Evolutionary conservation across 768 basidiomycete species (phyloP), one percentile per base, ranked within the genome.

Genomic region (Calocybe indica): DNA sequence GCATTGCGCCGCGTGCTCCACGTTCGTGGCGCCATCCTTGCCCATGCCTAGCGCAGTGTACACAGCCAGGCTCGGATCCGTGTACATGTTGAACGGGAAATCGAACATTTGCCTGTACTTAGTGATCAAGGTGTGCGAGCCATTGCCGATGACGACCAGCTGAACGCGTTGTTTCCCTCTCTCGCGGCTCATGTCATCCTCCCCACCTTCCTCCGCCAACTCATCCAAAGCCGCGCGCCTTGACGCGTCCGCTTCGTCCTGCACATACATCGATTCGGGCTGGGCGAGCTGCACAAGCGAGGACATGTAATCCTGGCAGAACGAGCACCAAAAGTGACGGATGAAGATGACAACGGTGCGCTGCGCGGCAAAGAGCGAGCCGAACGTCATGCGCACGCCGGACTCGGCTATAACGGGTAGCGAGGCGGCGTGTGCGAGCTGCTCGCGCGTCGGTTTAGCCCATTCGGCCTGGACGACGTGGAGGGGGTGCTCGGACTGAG

Each of bases 251-350:
- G 40, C 46, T 37, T 50, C 52, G 12, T 71, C 51, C 14, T 51
- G 42, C 5, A 56, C 51, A 30, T 48, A 51, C 63, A 62, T 70
- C 69, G 48, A 68, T 60, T 54, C 77, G 52, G 53, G 82, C 62
- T 70, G 44, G 60, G 69, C 65, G 69, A 56, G 56, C n/a, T 60
- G 62, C 52, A 58, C 66, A 53, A 89, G 73, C 32, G 81, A 83
- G 37, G 78, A 71, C 74, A 93, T 81, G 62, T 94, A 96, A 62
- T 95, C 92, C 58, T 92, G 89, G 62, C 88, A 91, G 9, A 82
- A 65, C 0, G 88, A 84, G 59, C 91, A 93, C 87, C 83, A 88
- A 66, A 92, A 92, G 63, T 92, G 88, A 37, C 92, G 74, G 52
- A 96, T 84, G 69, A 95, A 95, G 37, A 92, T 66, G 45, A 92